Conservation (phyloP, 768 basidiomycete species). For the Hypholoma sublateritium region DNA sequence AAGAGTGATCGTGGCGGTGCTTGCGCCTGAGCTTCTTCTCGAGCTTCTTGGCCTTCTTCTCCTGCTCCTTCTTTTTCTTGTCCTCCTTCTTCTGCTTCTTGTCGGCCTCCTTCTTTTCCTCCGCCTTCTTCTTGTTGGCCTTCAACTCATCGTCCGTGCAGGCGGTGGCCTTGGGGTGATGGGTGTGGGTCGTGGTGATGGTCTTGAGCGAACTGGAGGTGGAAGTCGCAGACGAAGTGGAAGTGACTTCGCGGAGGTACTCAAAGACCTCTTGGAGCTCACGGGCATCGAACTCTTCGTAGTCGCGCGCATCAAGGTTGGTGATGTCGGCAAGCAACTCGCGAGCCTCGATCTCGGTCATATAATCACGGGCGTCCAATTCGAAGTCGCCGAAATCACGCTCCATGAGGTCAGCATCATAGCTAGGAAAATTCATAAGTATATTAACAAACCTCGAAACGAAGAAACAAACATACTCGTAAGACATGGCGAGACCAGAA, state of each 20-base stretch:
- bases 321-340: constrained; percentile 18
- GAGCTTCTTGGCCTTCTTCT: constrained; percentile 10
- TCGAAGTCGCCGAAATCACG: constrained; percentile 19
- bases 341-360: constrained; percentile 23
- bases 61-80: constrained; percentile 16
- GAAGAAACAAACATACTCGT: constrained; percentile 21
- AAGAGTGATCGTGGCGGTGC: neutral
- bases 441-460: neutral
- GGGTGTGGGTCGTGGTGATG: constrained; percentile 17
- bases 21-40: constrained; percentile 7
- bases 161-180: constrained; percentile 19
- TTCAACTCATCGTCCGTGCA: constrained; percentile 20
- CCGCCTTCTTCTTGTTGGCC: constrained; percentile 4
- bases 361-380: constrained; percentile 21
- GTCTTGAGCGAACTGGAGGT: constrained; percentile 9
- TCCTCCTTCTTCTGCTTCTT: constrained; percentile 12
- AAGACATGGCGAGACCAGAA: constrained; percentile 24
- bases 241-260: constrained; percentile 15
- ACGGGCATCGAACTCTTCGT: constrained; percentile 22
- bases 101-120: constrained; percentile 12
- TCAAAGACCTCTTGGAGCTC: constrained; percentile 23
- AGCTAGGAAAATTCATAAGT: constrained; percentile 6
- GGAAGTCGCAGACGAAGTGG: constrained; percentile 2
- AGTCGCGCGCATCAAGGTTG: constrained; percentile 22
- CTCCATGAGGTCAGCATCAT: constrained; percentile 16